phyloP scores from a whole-genome alignment of 177 flowering plant species.

The Vitis hybrid region DNA sequence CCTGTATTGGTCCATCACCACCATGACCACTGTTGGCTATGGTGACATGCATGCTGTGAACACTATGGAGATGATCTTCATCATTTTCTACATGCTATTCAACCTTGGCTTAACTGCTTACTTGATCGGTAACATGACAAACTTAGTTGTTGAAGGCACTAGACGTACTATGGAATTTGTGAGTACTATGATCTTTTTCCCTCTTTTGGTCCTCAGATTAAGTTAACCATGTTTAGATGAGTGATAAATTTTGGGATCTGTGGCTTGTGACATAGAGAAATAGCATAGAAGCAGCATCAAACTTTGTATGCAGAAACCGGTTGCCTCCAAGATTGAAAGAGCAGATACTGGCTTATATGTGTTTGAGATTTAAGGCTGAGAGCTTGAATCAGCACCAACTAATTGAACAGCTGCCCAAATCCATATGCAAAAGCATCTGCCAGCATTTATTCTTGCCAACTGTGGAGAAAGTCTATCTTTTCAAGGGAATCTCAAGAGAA shows the following conservation, averaged over 20 bases:
- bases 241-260: neutral
- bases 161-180: constrained; percentile 96
- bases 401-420: constrained; percentile 85
- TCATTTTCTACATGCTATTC: constrained; percentile 85
- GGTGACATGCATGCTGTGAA: constrained; percentile 95
- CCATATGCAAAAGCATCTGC: constrained; percentile 77
- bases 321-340: constrained; percentile 72
- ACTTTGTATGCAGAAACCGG: constrained; percentile 69
- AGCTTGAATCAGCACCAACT: constrained; percentile 81
- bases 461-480: constrained; percentile 73
- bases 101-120: constrained; percentile 93
- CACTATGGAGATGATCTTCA: constrained; percentile 83
- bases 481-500: constrained; percentile 69
- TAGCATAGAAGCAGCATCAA: constrained; percentile 86
- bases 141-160: constrained; percentile 93
- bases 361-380: constrained; percentile 87
- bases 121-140: constrained; percentile 96
- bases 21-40: constrained; percentile 96
- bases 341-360: constrained; percentile 89
- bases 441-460: constrained; percentile 80
- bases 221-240: neutral
- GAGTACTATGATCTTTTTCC: constrained; percentile 22
- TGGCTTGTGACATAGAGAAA: constrained; percentile 58
- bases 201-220: neutral
- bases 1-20: constrained; percentile 86